Conservation (phyloP, 345 rosid species). For the Ceriops tagal region DNA sequence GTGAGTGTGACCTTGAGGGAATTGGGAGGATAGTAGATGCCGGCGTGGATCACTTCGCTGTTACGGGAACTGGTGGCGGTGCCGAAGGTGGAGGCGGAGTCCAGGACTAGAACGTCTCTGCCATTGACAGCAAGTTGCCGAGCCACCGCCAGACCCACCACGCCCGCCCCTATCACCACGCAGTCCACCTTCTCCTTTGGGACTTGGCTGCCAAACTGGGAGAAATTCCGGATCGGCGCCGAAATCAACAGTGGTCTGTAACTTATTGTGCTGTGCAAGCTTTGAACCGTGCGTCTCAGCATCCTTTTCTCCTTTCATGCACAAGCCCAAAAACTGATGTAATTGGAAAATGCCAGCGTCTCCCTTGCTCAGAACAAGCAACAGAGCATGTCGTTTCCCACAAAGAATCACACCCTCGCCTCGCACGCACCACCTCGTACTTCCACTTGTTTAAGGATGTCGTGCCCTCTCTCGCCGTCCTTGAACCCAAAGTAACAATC, state of each 20-base stretch:
- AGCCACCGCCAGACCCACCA: slow-evolving; percentile 78
- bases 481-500: too few species aligned
- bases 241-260: background rate
- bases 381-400: too few species aligned
- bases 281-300: slow-evolving; percentile 13
- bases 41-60: slow-evolving; percentile 93
- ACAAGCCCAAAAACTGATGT: background rate
- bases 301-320: background rate
- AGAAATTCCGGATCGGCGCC: background rate
- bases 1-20: slow-evolving; percentile 55
- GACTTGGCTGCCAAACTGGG: background rate
- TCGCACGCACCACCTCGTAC: too few species aligned
- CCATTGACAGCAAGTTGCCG: slow-evolving; percentile 60
- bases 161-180: slow-evolving; percentile 90
- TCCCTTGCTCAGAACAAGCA: too few species aligned
- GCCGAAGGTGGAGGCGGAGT: slow-evolving; percentile 80
- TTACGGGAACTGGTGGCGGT: slow-evolving; percentile 75
- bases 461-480: too few species aligned
- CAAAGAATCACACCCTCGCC: too few species aligned
- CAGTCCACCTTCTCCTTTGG: slow-evolving; percentile 69
- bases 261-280: background rate
- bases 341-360: too few species aligned
- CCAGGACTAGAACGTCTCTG: slow-evolving; percentile 69
- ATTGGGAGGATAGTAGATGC: slow-evolving; percentile 75
- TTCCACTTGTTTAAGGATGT: too few species aligned